phyloP scores from a whole-genome alignment of 495 filamentous ascomycete species.

The Thermothielavioides terrestris region DNA sequence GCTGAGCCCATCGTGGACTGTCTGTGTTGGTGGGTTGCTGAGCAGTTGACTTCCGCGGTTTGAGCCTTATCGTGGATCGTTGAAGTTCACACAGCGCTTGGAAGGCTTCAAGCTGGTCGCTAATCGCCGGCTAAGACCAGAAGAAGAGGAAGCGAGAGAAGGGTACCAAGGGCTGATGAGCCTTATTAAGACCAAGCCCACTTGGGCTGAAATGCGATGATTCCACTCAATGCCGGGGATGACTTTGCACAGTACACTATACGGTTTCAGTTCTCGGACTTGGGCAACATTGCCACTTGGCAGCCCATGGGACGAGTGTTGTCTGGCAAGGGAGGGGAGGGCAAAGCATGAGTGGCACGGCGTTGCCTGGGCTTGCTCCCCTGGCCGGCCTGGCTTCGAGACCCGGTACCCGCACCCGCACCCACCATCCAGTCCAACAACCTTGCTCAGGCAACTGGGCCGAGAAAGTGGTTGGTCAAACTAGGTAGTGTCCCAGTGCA shows the following conservation, averaged over 20 bases:
- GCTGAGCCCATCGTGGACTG: conserved; percentile 26
- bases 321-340: conserved; percentile 18
- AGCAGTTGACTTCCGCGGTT: neutral
- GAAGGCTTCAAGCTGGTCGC: neutral
- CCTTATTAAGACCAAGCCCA: conserved; percentile 17
- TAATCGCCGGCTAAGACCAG: conserved; percentile 4
- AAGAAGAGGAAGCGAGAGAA: conserved; percentile 6
- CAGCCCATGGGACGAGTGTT: conserved; percentile 30
- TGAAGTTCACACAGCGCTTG: neutral
- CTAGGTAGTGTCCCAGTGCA: neutral
- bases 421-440: neutral
- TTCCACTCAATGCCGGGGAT: conserved; percentile 20
- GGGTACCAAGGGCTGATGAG: conserved; percentile 10
- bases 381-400: conserved; percentile 11
- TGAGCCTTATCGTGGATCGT: neutral
- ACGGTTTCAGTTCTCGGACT: conserved; percentile 27
- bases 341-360: conserved; percentile 18
- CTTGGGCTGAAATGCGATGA: conserved; percentile 33
- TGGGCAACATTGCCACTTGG: conserved; percentile 34
- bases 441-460: conserved; percentile 15
- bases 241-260: too few species aligned
- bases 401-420: conserved; percentile 8
- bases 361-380: conserved; percentile 9
- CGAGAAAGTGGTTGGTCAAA: neutral
- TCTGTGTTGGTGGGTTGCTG: neutral